Evolutionary conservation across 2,329 filamentous ascomycete species (phyloP).

Genomic region (Pseudocercospora musae): DNA sequence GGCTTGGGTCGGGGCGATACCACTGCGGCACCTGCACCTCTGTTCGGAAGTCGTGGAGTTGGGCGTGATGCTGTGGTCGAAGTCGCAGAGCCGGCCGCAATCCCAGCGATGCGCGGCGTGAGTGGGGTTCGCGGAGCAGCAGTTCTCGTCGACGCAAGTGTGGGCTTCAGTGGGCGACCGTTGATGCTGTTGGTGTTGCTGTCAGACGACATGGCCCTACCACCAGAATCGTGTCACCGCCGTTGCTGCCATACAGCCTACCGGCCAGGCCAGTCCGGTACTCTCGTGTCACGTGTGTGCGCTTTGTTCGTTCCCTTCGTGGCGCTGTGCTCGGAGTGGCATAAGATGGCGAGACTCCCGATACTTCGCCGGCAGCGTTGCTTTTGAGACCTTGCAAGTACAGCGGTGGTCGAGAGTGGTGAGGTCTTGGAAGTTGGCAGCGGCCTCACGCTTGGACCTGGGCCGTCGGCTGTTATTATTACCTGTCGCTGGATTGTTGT

Average conservation of each 20-base stretch:
- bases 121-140: conserved; percentile 47
- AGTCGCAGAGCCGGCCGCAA: conserved; percentile 14
- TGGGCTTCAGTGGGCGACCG: conserved; percentile 20
- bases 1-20: conserved; percentile 24
- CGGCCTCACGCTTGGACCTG: neutral
- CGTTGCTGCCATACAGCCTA: conserved; percentile 5
- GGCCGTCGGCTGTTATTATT: neutral
- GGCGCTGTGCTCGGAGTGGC: neutral
- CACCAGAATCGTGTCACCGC: conserved; percentile 1
- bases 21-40: conserved; percentile 37
- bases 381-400: neutral
- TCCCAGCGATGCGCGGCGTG: conserved; percentile 53
- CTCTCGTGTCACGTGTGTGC: neutral
- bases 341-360: conserved; percentile 1
- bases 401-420: neutral
- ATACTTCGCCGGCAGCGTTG: neutral
- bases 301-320: neutral
- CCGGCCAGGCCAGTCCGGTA: neutral
- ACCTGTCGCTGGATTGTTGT: neutral
- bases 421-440: neutral
- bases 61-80: conserved; percentile 30
- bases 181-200: conserved; percentile 11
- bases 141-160: conserved; percentile 18
- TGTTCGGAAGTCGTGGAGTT: conserved; percentile 30
- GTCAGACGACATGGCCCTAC: conserved; percentile 18